Conservation (phyloP, 768 basidiomycete species). For the Cystofilobasidium capitatum region DNA sequence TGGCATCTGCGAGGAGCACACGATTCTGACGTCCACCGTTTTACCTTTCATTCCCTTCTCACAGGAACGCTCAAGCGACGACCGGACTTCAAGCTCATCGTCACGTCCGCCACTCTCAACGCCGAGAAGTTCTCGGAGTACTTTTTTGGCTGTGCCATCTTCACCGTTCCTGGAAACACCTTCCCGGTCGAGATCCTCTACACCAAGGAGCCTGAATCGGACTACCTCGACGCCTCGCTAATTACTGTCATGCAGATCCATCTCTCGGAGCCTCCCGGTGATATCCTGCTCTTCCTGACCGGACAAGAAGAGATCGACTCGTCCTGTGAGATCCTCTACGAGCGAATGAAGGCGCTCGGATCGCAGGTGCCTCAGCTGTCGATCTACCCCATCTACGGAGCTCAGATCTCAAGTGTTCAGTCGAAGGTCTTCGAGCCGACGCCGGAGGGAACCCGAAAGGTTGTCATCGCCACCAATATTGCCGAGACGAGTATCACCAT, state of each 20-base stretch:
- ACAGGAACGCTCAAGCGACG: constrained; percentile 88
- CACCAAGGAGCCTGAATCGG: constrained; percentile 94
- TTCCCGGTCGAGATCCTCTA: constrained; percentile 97
- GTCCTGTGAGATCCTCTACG: constrained; percentile 88
- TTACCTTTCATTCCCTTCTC: constrained; percentile 11
- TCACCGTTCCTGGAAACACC: constrained; percentile 99
- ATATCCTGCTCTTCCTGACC: constrained; percentile 90
- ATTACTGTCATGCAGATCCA: constrained; percentile 99
- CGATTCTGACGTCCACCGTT: constrained; percentile 27
- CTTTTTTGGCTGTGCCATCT: constrained; percentile 97
- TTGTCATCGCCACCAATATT: constrained; percentile 98
- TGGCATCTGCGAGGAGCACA: not conserved
- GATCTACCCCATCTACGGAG: constrained; percentile 95
- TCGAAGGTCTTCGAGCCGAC: constrained; percentile 96
- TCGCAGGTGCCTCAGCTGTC: constrained; percentile 97
- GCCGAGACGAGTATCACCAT: constrained; percentile 98
- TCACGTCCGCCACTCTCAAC: constrained; percentile 96
- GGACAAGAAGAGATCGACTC: constrained; percentile 99
- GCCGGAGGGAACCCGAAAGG: constrained; percentile 95
- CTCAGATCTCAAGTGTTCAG: constrained; percentile 94
- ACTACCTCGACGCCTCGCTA: constrained; percentile 94
- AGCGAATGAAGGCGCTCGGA: constrained; percentile 97
- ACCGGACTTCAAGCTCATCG: constrained; percentile 92
- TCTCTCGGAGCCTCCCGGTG: constrained; percentile 92
- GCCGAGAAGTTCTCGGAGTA: constrained; percentile 99